Base-by-base conservation (phyloP, 768 basidiomycete genomes). In the Cystofilobasidium capitatum region DNA sequence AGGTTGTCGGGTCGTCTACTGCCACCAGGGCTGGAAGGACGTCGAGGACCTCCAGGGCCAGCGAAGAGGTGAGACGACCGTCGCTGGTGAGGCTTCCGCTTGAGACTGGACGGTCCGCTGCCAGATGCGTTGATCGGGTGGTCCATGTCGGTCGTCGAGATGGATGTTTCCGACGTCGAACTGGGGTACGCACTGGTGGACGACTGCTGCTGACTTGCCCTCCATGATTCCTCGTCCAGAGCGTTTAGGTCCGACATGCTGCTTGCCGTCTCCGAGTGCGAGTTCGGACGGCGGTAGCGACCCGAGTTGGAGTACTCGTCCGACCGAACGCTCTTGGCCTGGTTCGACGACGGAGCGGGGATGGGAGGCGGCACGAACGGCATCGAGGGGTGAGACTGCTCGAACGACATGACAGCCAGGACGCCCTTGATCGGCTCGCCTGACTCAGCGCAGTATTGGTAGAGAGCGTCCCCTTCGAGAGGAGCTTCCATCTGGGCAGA, bases 341-440 rank as follows among this genome's bases (percentile, higher is more conserved):
- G 80, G 67, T 84, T 79, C 54, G 84, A 84, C 10, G 75, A 77
- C 58, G 79, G 79, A 33, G 77, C 63, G 55, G 76, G 74, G 49
- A 73, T 73, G 31, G 83, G 80, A 7, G 84, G 79, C 45, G 83
- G 82, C 6, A 86, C 83, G 84, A 87, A 70, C 83, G 86, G 62
- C 84, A 86, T 54, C 79, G 77, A 26, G 82, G 85, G 71, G 81
- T 83, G 64, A 81, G 81, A 71, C 5, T 72, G 73, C n/a, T 62
- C 55, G n/a, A 73, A 70, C 17, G 71, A 66, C 17, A 71, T 75
- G 73, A 85, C 85, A 33, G 92, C 85, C 65, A 92, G 81, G 70
- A 96, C 86, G 76, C 92, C 92, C 73, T 94, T 84, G 26, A 84
- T 83, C 33, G 82, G 79, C 76, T 96, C 91, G 42, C 88, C 89